A percentile compares a stretch with the other conserved stretches of the same genome.
These are phyloP conservation scores for Boletus edulis DNA, from an alignment of 768 basidiomycete species.

Conservation along the genomic window DNA sequence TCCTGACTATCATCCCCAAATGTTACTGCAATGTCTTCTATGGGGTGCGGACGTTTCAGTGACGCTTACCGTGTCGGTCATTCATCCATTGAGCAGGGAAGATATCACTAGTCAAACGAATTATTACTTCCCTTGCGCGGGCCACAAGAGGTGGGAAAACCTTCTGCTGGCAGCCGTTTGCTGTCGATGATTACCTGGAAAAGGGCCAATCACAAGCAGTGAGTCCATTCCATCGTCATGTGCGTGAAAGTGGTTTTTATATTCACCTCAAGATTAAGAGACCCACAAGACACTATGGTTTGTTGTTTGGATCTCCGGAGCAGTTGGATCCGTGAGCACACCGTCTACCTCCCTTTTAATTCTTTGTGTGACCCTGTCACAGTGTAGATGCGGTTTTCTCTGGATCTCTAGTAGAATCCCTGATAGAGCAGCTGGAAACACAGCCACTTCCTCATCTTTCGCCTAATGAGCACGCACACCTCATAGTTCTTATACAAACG, in stretches of 20 bases:
- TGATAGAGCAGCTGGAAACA: conserved; percentile 65
- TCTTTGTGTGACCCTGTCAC: background rate
- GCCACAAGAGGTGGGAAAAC: conserved; percentile 14
- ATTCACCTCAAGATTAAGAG: conserved; percentile 13
- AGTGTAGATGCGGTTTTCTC: conserved; percentile 59
- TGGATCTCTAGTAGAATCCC: conserved; percentile 51
- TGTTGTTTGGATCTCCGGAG: conserved; percentile 51
- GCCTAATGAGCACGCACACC: conserved; percentile 76
- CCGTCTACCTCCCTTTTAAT: background rate
- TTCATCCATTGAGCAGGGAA: conserved; percentile 54
- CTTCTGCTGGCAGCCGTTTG: conserved; percentile 46
- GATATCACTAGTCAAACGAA: conserved; percentile 77
- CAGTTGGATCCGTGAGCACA: conserved; percentile 44
- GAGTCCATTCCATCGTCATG: background rate
- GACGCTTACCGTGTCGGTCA: background rate
- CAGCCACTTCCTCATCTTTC: conserved; percentile 68
- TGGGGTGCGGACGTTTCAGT: conserved; percentile 62
- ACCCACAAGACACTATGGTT: conserved; percentile 40
- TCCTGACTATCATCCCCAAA: conserved; percentile 90
- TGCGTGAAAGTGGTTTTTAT: background rate
- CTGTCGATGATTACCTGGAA: conserved; percentile 46
- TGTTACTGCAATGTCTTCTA: conserved; percentile 85
- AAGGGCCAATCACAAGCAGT: conserved; percentile 22
- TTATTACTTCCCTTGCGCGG: conserved; percentile 66
- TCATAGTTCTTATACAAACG: conserved; percentile 83